phyloP scores from a whole-genome alignment of 2,329 filamentous ascomycete species.

The Calonectria pseudoreteaudii region DNA sequence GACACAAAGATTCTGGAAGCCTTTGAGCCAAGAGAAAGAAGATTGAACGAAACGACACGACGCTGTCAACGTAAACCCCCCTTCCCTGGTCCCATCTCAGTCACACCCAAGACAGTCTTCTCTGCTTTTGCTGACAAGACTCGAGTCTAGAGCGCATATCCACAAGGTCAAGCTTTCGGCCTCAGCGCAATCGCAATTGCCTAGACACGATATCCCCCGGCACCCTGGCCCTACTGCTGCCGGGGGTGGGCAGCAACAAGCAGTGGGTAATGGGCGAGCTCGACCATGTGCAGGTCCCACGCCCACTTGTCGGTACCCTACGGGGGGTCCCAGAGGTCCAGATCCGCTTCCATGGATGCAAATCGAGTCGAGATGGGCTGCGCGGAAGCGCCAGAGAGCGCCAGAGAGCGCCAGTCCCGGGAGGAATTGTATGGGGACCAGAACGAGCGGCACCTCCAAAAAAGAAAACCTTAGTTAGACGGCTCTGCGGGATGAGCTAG shows the following conservation, averaged over 20 bases:
- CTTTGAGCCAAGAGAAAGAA: neutral
- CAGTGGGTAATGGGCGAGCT: neutral
- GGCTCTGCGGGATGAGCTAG: neutral
- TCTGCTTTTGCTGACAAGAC: neutral
- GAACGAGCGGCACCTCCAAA: neutral
- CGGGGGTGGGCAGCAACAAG: neutral
- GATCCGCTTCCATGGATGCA: neutral
- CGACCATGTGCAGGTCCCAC: neutral
- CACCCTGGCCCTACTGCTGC: neutral
- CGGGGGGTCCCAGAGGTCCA: conserved; percentile 1
- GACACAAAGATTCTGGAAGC: conserved; percentile 10
- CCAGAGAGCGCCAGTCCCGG: neutral
- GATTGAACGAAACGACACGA: neutral
- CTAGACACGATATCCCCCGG: neutral
- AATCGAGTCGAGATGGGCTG: neutral
- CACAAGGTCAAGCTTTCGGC: conserved; percentile 8
- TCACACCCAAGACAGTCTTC: neutral
- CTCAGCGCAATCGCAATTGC: neutral
- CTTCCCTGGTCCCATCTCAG: neutral
- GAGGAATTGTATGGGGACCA: neutral
- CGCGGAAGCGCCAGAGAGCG: neutral
- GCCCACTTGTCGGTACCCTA: neutral
- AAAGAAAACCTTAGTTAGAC: neutral
- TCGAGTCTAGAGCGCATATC: conserved; percentile 6
- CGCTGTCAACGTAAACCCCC: neutral